Evolutionary conservation across 805 yeast genomes (phyloP).

Genomic region (Wickerhamomyces canadensis): DNA sequence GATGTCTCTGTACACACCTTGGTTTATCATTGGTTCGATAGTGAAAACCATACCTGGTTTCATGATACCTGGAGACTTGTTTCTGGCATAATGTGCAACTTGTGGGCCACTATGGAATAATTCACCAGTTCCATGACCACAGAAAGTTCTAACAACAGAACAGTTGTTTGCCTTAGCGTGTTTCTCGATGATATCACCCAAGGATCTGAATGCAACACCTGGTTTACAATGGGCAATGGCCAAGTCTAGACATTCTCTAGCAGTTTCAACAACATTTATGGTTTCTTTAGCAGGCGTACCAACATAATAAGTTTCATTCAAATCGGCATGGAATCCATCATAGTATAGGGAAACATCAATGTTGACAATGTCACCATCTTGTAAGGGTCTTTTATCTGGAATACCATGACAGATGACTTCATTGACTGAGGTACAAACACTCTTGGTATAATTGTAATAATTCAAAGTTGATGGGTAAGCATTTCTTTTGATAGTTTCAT

Average conservation of each 20-base stretch:
- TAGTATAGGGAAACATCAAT: conserved; percentile 82
- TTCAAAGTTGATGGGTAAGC: conserved; percentile 95
- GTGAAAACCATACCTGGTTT: conserved; percentile 96
- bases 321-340: conserved; percentile 88
- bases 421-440: conserved; percentile 89
- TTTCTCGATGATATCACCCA: conserved; percentile 84
- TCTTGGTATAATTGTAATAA: conserved; percentile 89
- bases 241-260: conserved; percentile 79
- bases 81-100: conserved; percentile 90
- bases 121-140: conserved; percentile 90
- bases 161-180: conserved; percentile 75
- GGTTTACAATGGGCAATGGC: conserved; percentile 89
- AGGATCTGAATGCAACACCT: conserved; percentile 77
- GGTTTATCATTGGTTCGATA: conserved; percentile 93
- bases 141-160: conserved; percentile 83
- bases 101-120: conserved; percentile 90
- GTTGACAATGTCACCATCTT: conserved; percentile 94
- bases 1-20: conserved; percentile 74
- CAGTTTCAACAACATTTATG: conserved; percentile 87
- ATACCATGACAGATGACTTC: conserved; percentile 97
- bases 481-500: conserved; percentile 80
- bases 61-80: conserved; percentile 89
- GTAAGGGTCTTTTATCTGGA: conserved; percentile 80
- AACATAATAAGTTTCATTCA: conserved; percentile 94
- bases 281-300: conserved; percentile 81